Evolutionary conservation across 768 basidiomycete species (phyloP), one percentile per base, ranked within the genome.

Genomic region (Piloderma croceum): DNA sequence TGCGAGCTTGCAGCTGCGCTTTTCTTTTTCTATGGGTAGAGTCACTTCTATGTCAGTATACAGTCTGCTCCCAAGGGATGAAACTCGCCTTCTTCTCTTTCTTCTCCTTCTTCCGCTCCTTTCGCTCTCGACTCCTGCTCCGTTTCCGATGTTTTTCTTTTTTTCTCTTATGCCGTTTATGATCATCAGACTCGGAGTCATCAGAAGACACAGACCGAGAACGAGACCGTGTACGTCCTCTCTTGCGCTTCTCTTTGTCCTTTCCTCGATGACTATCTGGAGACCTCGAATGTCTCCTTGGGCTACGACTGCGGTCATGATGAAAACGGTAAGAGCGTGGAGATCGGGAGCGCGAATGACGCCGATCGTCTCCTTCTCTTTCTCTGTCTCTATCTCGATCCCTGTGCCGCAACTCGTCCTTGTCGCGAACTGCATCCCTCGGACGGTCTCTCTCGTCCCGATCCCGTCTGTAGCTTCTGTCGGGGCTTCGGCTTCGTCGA

Each of bases 61-160:
- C 25, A 38, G 18, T 13, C 38, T 36, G 19, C 23, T 13, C 24
- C 34, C 15, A 43, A 19, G 11, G 24, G 38, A 29, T 34, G 21
- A 42, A 9, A 36, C 71, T 69, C 41, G 73, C 79, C 63, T 80
- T 83, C 57, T 79, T 81, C 37, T 82, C 83, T 56, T 81, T 83
- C 68, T 76, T 84, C 46, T 80, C 76, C 51, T 67, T 74, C 63
- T 75, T 70, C 54, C 69, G 70, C 53, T 74, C 74, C 56, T 73
- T 73, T 60, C 67, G 62, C 50, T 70, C 66, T 43, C 64, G 63
- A 10, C 61, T 55, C 54, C 60, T 62, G 42, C 70, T 73, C 48
- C 60, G 64, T 36, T 64, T 69, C 38, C 70, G 67, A 54, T 69
- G n/a, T 65, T 37, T 70, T 61, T 67, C 68, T 39, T 76, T 74